These are phyloP conservation scores for Xerocomus brunneocitrinus DNA, from an alignment of 768 basidiomycete species.

Conservation along the genomic window DNA sequence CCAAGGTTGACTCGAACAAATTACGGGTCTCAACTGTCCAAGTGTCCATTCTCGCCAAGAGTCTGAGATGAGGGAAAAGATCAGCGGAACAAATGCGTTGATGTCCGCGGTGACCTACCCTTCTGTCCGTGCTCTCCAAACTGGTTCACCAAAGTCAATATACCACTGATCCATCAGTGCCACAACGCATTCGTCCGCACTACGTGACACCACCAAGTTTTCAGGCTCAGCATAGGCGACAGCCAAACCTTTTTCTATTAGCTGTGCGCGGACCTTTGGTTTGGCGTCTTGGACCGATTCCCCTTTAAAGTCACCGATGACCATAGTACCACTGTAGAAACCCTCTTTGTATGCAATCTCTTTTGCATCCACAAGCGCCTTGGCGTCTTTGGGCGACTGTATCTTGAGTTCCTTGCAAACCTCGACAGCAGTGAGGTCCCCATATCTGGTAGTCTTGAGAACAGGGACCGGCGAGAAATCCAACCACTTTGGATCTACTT, in stretches of 20 bases:
- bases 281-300: slow-evolving; percentile 88
- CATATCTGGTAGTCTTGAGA: slow-evolving; percentile 85
- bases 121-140: slow-evolving; percentile 85
- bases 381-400: slow-evolving; percentile 89
- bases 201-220: slow-evolving; percentile 81
- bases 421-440: slow-evolving; percentile 81
- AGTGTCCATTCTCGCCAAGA: slow-evolving; percentile 82
- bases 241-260: slow-evolving; percentile 75
- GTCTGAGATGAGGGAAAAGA: slow-evolving; percentile 36
- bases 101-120: slow-evolving; percentile 41
- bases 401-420: slow-evolving; percentile 89
- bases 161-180: slow-evolving; percentile 99
- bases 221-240: slow-evolving; percentile 96
- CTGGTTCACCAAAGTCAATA: slow-evolving; percentile 88
- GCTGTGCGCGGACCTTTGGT: slow-evolving; percentile 73
- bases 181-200: slow-evolving; percentile 96
- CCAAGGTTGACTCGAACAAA: slow-evolving; percentile 84
- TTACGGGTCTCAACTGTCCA: slow-evolving; percentile 91
- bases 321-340: slow-evolving; percentile 92
- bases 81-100: slow-evolving; percentile 2
- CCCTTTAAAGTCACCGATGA: slow-evolving; percentile 88
- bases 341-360: slow-evolving; percentile 98
- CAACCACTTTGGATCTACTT: slow-evolving; percentile 87
- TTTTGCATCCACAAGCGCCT: slow-evolving; percentile 93
- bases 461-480: slow-evolving; percentile 84